Evolutionary conservation across 2,329 filamentous ascomycete species (phyloP).

Genomic region (Fusarium nodosum): DNA sequence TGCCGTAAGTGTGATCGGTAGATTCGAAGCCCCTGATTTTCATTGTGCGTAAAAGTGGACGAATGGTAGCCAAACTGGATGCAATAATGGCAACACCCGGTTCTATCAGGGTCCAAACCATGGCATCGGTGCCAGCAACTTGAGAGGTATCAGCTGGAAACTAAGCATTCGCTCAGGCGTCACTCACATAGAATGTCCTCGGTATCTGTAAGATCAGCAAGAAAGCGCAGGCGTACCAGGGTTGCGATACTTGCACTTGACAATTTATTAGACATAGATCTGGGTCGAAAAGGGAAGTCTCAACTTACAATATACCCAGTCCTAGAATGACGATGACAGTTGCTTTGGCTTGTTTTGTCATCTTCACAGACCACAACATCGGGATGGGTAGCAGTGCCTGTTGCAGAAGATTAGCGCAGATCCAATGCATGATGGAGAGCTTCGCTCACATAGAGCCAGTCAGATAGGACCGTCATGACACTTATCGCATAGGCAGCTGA

Average conservation of each 20-base stretch:
- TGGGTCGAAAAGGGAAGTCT: no score
- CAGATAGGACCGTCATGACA: slow-evolving; percentile 66
- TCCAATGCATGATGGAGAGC: background rate
- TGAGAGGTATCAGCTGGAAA: slow-evolving; percentile 30
- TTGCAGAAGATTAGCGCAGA: slow-evolving; percentile 18
- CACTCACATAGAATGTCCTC: slow-evolving; percentile 63
- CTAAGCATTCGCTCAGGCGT: background rate
- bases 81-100: slow-evolving; percentile 68
- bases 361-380: slow-evolving; percentile 68
- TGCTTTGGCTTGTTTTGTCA: slow-evolving; percentile 65
- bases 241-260: slow-evolving; percentile 67
- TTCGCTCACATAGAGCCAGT: slow-evolving; percentile 64
- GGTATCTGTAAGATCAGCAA: slow-evolving; percentile 60
- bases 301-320: slow-evolving; percentile 63
- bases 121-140: slow-evolving; percentile 65
- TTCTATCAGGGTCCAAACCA: slow-evolving; percentile 70
- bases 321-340: slow-evolving; percentile 65
- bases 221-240: slow-evolving; percentile 64
- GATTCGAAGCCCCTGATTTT: slow-evolving; percentile 63
- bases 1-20: slow-evolving; percentile 55
- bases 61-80: slow-evolving; percentile 67
- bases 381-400: slow-evolving; percentile 66
- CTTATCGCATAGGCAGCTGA: slow-evolving; percentile 65
- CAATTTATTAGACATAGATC: slow-evolving; percentile 25
- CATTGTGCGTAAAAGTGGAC: slow-evolving; percentile 65